phyloP scores from a whole-genome alignment of 805 yeast genomes.

The Lipomyces starkeyi region DNA sequence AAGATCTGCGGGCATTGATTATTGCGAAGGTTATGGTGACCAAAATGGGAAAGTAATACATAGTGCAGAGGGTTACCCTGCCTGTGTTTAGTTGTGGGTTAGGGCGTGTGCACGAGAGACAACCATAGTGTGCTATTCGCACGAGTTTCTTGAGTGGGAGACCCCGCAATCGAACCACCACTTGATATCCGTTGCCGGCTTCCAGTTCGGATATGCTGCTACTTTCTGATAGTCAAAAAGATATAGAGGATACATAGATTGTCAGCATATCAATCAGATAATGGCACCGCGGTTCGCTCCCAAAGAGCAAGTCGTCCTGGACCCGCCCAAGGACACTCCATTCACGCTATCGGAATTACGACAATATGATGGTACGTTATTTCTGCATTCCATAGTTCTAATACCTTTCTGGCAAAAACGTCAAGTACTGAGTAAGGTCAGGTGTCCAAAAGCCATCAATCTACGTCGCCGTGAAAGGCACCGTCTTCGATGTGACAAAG shows the following conservation, averaged over 20 bases:
- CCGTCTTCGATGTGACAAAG: slow-evolving; percentile 75
- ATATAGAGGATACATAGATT: slow-evolving; percentile 31
- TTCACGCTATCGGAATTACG: slow-evolving; percentile 54
- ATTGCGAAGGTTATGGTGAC: too few relatives aligned
- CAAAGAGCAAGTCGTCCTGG: slow-evolving; percentile 58
- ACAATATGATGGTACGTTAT: slow-evolving; percentile 53
- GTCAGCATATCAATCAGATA: background rate
- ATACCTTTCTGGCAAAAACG: background rate
- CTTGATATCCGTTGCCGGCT: too few relatives aligned
- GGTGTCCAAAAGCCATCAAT: slow-evolving; percentile 55
- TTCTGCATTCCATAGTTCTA: too few relatives aligned
- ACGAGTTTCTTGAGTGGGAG: too few relatives aligned
- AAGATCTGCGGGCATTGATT: too few relatives aligned
- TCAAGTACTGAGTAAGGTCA: background rate
- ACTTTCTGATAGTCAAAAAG: background rate
- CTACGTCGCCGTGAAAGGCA: slow-evolving; percentile 78
- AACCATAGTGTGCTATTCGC: too few relatives aligned
- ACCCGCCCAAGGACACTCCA: slow-evolving; percentile 56
- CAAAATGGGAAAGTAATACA: too few relatives aligned
- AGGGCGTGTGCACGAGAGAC: too few relatives aligned
- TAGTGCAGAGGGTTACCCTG: too few relatives aligned
- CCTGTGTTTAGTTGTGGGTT: too few relatives aligned
- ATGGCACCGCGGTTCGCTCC: slow-evolving; percentile 54
- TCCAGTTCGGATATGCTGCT: background rate
- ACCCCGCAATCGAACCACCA: too few relatives aligned